Percentiles rank a stretch among this genome's conserved stretches.
These are phyloP conservation scores for Dictyostelium citrinum DNA, from an alignment of 78 protist genomes.

Conservation along the genomic window DNA sequence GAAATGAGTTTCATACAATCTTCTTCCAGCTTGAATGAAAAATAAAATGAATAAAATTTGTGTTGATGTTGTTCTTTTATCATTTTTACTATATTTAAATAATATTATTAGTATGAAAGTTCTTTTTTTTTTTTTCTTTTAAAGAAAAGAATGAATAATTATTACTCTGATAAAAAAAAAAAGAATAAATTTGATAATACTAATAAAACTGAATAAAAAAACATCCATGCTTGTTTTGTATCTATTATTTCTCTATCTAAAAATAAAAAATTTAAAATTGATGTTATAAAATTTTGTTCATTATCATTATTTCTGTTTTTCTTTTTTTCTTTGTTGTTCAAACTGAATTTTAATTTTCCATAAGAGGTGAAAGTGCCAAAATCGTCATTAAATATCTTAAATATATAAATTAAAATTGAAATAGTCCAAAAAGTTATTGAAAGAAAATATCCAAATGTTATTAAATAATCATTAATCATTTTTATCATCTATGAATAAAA, in stretches of 20 bases:
- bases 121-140: neutral
- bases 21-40: constrained; percentile 25
- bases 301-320: neutral
- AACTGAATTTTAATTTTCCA: neutral
- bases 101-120: too few relatives aligned
- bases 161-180: neutral
- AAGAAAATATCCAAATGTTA: neutral
- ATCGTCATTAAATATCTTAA: neutral
- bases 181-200: constrained; percentile 7
- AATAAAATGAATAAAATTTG: constrained; percentile 10
- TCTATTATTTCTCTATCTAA: neutral
- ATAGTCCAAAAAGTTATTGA: constrained; percentile 1
- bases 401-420: neutral
- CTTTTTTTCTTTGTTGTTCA: neutral
- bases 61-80: neutral
- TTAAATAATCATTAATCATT: neutral
- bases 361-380: constrained; percentile 1
- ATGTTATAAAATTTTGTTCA: neutral
- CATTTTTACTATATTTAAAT: neutral
- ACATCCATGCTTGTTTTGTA: constrained; percentile 17
- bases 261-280: neutral
- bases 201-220: neutral
- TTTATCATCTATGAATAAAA: neutral
- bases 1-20: constrained; percentile 6
- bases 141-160: too few relatives aligned